Evolutionary conservation across 768 basidiomycete genomes (phyloP), one percentile per base, ranked within the genome.

Genomic region (Russula olivacea): DNA sequence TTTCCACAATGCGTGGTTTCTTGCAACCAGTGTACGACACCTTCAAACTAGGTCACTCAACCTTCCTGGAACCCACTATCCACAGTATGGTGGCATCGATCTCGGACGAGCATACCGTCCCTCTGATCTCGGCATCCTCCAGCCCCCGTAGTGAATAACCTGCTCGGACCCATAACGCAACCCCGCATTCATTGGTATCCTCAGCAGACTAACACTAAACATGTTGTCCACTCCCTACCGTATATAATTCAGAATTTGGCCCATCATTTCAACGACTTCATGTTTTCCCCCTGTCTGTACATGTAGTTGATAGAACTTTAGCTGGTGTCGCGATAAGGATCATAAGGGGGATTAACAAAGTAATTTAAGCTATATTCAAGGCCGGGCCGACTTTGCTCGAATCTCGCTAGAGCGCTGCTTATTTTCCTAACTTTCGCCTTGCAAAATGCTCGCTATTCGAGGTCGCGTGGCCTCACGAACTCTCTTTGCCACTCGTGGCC

Each of bases 401-500:
- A 11, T 48, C 23, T n/a, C n/a, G n/a, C n/a, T n/a, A n/a, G n/a
- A n/a, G 38, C 15, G 45, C 11, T 21, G 43, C 21, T 45, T 21
- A 12, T 30, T 30, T 4, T 30, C 30, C 30, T 1, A 30, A 30
- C 30, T 11, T 11, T 48, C 47, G 23, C 6, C 19, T 23, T 4
- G 8, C 12, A 36, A 57, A 56, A 30, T 67, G 66, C 56, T 66
- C 21, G 66, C 59, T n/a, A 6, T 49, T 45, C 56, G 53, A 30
- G 17, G 52, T 25, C 66, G 60, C 15, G 56, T 49, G 17, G 45
- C 41, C 38, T 58, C 57, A 15, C 61, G 59, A 32, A 19, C 55
- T 17, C 47, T 66, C 15, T 54, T 28, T 12, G 21, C 59, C 1
- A 25, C 61, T 21, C 73, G 76, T 32, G 57, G 68, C 1, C 69